Evolutionary conservation across 352 stramenopile genomes (phyloP).

Genomic region (Phytophthora podocarpi): DNA sequence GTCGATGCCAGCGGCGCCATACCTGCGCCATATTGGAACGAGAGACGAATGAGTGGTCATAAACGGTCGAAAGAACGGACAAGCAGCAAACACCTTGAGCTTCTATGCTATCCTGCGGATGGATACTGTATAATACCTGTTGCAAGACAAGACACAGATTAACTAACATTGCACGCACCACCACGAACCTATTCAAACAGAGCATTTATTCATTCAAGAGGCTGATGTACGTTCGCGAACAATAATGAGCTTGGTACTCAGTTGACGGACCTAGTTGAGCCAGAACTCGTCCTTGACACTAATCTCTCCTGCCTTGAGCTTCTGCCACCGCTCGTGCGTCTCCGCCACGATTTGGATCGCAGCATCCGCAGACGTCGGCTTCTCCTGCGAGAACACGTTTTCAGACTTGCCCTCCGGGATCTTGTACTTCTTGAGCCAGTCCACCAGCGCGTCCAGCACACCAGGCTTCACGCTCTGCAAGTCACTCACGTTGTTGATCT

Average conservation of each 20-base stretch:
- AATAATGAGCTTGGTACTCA: conserved; percentile 12
- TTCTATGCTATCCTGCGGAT: no score
- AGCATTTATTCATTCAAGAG: conserved; percentile 33
- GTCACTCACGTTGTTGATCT: conserved; percentile 91
- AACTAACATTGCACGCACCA: background rate
- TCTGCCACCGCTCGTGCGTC: conserved; percentile 77
- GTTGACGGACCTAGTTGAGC: conserved; percentile 40
- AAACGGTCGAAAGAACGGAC: conserved; percentile 15
- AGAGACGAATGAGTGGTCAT: conserved; percentile 19
- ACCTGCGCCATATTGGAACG: conserved; percentile 16
- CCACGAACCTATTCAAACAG: conserved; percentile 29
- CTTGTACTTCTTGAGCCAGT: conserved; percentile 99
- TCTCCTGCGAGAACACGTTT: conserved; percentile 92
- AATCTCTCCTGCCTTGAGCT: conserved; percentile 66
- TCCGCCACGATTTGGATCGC: conserved; percentile 69
- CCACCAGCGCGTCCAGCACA: conserved; percentile 85
- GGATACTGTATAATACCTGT: no score
- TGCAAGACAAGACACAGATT: background rate
- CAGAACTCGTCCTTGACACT: conserved; percentile 70
- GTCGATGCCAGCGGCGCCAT: conserved; percentile 34
- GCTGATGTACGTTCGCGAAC: conserved; percentile 25
- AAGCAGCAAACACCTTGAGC: no score
- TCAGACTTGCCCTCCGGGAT: conserved; percentile 96
- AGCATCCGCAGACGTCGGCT: conserved; percentile 52
- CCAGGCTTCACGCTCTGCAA: conserved; percentile 93